phyloP scores from a whole-genome alignment of 2,329 filamentous ascomycete species.

The Aureobasidium leucospermi region DNA sequence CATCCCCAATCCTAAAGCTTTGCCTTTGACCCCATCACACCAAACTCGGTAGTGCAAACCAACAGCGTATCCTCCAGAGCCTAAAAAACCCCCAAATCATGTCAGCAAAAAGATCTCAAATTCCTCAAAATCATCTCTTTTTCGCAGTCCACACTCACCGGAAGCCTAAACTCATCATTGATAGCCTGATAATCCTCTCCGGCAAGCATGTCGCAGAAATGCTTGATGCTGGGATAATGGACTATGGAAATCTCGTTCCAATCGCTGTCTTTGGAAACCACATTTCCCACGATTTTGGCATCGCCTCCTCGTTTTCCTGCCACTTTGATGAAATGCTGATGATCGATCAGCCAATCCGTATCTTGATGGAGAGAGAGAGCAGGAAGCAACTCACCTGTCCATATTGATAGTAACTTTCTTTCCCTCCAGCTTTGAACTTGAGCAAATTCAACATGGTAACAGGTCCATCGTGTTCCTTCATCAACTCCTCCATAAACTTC shows the following conservation, averaged over 20 bases:
- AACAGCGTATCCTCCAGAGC: slow-evolving; percentile 30
- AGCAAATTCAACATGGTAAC: slow-evolving; percentile 60
- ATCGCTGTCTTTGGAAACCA: slow-evolving; percentile 30
- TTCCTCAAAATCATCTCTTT: too few relatives aligned
- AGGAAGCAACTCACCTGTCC: slow-evolving; percentile 34
- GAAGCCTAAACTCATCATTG: slow-evolving; percentile 47
- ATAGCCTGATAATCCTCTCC: slow-evolving; percentile 53
- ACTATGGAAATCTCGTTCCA: slow-evolving; percentile 61
- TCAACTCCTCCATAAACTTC: slow-evolving; percentile 41
- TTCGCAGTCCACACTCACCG: slow-evolving; percentile 24
- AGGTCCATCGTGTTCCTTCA: slow-evolving; percentile 29
- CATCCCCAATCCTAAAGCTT: not conserved
- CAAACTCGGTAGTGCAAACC: slow-evolving; percentile 30
- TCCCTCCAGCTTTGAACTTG: slow-evolving; percentile 45
- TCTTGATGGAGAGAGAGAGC: not conserved
- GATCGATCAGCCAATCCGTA: not conserved
- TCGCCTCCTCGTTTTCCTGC: slow-evolving; percentile 41
- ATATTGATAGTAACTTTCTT: slow-evolving; percentile 50
- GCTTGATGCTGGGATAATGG: slow-evolving; percentile 55
- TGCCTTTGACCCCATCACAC: not conserved
- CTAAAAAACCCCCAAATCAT: not conserved
- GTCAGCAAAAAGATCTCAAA: not conserved
- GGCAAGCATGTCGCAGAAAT: slow-evolving; percentile 56
- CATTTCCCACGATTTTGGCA: slow-evolving; percentile 56
- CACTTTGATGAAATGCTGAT: slow-evolving; percentile 19